Conservation (phyloP, 2,329 filamentous ascomycete species). For the Neofusicoccum kwambonambiense region DNA sequence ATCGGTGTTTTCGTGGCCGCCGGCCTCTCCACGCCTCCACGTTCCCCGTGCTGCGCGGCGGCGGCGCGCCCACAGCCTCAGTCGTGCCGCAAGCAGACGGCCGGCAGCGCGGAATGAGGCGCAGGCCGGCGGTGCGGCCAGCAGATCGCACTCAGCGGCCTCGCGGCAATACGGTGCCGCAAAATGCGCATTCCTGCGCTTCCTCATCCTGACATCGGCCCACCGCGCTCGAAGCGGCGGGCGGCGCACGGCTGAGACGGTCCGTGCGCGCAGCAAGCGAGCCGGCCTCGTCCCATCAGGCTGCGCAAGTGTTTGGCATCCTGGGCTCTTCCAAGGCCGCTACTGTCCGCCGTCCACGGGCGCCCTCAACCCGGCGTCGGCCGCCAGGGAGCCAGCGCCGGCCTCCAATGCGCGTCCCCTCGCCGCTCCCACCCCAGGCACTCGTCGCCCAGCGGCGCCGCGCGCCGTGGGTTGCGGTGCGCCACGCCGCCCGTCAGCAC, state of each 20-base stretch:
- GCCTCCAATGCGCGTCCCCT: not conserved
- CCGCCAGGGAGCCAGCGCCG: slow-evolving; percentile 10
- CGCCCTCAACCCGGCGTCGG: slow-evolving; percentile 8
- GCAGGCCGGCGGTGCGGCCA: not conserved
- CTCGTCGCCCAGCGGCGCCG: not conserved
- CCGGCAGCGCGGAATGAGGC: slow-evolving; percentile 11
- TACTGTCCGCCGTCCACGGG: not conserved
- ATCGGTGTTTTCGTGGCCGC: not conserved
- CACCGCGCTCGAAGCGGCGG: slow-evolving; percentile 11
- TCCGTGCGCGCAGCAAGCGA: slow-evolving; percentile 10
- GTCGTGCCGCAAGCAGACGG: not conserved
- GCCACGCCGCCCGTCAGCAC: slow-evolving; percentile 12
- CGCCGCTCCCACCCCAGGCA: not conserved
- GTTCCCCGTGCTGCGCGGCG: too few species aligned
- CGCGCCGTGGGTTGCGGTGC: slow-evolving; percentile 7
- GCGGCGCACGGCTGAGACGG: slow-evolving; percentile 11
- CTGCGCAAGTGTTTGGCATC: slow-evolving; percentile 5
- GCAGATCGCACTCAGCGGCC: slow-evolving; percentile 1
- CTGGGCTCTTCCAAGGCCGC: slow-evolving; percentile 10
- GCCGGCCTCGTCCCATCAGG: slow-evolving; percentile 12
- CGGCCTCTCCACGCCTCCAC: not conserved
- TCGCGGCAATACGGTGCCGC: slow-evolving; percentile 3
- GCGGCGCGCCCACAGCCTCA: too few species aligned
- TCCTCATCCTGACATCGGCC: slow-evolving; percentile 13
- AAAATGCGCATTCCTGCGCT: slow-evolving; percentile 13